Percentiles rank a stretch among this genome's conserved stretches.
These are phyloP conservation scores for Calonectria fujianensis DNA, from an alignment of 2,329 filamentous ascomycete genomes.

Conservation along the genomic window DNA sequence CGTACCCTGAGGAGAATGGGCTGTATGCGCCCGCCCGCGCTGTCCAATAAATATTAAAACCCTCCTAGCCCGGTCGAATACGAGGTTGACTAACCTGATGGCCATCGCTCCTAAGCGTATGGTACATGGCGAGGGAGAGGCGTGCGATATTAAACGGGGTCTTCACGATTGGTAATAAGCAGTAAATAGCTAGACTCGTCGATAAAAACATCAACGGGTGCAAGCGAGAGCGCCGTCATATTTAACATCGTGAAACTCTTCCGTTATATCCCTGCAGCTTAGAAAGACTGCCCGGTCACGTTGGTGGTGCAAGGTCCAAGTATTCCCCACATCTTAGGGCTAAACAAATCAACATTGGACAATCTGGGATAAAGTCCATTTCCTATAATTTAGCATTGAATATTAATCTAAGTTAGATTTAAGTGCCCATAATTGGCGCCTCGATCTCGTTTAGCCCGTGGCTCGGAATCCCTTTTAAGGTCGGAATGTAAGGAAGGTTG, in stretches of 20 bases:
- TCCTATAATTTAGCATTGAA: not conserved
- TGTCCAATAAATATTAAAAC: not conserved
- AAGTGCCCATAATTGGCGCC: not conserved
- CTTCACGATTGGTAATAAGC: not conserved
- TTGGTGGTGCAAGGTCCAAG: not conserved
- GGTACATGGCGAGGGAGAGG: not conserved
- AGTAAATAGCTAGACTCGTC: not conserved
- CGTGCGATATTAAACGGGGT: not conserved
- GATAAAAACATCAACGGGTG: not conserved
- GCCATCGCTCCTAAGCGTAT: not conserved
- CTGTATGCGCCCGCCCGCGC: not conserved
- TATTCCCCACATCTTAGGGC: not conserved
- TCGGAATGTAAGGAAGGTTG: not conserved
- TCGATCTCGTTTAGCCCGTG: not conserved
- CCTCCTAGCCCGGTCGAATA: not conserved
- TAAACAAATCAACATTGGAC: not conserved
- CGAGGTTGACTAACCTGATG: not conserved
- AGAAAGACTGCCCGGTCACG: not conserved
- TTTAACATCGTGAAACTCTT: not conserved
- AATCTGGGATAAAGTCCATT: not conserved
- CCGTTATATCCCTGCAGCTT: not conserved
- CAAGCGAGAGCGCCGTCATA: not conserved
- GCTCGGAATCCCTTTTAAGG: not conserved
- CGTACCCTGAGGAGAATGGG: not conserved
- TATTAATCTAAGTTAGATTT: slow-evolving; percentile 4